Base-by-base conservation (phyloP, 2,329 filamentous ascomycete genomes). In the Aspergillus spinulosporus region DNA sequence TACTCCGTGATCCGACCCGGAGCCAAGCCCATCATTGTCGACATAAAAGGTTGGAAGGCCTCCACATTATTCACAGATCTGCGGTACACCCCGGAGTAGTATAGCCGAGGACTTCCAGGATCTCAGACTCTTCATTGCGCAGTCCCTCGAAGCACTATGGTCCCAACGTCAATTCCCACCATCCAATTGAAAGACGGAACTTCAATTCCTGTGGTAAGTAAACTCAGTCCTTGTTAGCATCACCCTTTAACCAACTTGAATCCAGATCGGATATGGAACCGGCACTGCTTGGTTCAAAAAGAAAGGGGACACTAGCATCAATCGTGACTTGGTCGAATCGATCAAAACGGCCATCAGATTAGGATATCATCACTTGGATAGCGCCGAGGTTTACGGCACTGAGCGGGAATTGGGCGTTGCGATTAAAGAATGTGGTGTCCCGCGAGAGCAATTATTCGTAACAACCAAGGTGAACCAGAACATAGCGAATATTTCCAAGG, bases 281-380 rank as follows among this genome's bases (percentile, higher is more conserved):
- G 85, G 85, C 31, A 88, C 85, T 1, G 82, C 83, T 1, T 88
- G 84, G 84, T 86, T 77, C 68, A 88, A 88, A 69, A 71, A 61
- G 1, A 73, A 75, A 2, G 76, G 77, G 6, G 76, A 74, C 44
- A 74, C 65, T 8, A 60, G 75, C 46, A 74, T 84, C 52, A 82
- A 88, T 63, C 78, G 81, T 44, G 74, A 74, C 5, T 75, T 81
- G 49, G 76, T 86, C 11, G 82, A 86, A 50, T 72, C 75, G 0
- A 76, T 81, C 44, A 86, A 86, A 68, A 76, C 70, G 4, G 84
- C 84, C 3, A 82, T 86, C 55, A 76, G 77, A 46, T 66, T 86
- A 2, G 85, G 84, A 11, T 88, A 85, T 65, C 73, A 76, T 15
- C 85, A 88, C 64, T 74, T 88, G 7, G 86, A 88, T 68, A 82